These are phyloP conservation scores for Rugosomyces carneus DNA, from an alignment of 1,284 basidiomycete species.

Conservation along the genomic window DNA sequence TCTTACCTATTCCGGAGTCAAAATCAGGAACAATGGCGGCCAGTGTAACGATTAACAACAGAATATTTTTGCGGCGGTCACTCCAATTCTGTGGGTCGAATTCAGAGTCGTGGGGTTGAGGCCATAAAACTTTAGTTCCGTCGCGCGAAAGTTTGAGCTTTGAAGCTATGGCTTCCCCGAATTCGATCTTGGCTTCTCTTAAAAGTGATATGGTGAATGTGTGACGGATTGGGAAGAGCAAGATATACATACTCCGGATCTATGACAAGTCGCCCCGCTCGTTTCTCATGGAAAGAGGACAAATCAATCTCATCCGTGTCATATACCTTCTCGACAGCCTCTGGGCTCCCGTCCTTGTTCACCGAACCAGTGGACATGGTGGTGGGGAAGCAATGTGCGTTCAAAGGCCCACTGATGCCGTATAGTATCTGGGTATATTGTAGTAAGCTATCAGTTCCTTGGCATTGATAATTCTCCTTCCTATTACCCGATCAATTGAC, in stretches of 20 bases:
- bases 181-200: conserved; percentile 33
- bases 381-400: background rate
- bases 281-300: conserved; percentile 43
- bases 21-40: conserved; percentile 68
- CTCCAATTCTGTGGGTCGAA: conserved; percentile 63
- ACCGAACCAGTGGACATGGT: conserved; percentile 4
- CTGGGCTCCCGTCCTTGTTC: conserved; percentile 2
- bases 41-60: conserved; percentile 53
- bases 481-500: background rate
- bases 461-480: background rate
- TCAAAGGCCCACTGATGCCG: background rate
- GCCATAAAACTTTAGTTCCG: conserved; percentile 50
- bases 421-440: background rate
- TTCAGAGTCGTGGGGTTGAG: conserved; percentile 58
- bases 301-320: conserved; percentile 28
- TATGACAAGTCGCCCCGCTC: conserved; percentile 54
- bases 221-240: background rate
- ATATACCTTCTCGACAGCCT: background rate
- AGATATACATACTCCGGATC: conserved; percentile 47
- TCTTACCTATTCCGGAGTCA: conserved; percentile 56
- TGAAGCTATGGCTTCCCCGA: conserved; percentile 43
- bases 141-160: conserved; percentile 41
- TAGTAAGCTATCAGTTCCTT: background rate
- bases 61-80: conserved; percentile 39
- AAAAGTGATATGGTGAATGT: background rate